Percentiles rank a stretch among this genome's conserved stretches.
These are phyloP conservation scores for Microascus cirrosus DNA, from an alignment of 2,329 filamentous ascomycete species.

Conservation along the genomic window DNA sequence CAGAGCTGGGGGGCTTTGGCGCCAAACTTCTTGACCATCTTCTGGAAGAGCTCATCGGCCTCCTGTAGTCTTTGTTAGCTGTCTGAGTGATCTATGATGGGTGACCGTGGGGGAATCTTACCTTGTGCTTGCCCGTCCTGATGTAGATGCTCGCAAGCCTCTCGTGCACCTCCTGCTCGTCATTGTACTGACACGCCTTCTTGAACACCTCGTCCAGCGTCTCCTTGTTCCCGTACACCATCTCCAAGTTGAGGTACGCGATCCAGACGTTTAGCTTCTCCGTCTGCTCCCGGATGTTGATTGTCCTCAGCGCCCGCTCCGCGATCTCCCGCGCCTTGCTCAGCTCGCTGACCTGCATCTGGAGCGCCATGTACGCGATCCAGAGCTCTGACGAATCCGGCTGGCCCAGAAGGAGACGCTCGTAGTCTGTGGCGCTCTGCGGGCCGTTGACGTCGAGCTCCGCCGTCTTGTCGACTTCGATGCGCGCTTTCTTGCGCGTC, in stretches of 20 bases:
- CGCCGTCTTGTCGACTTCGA: slow-evolving; percentile 82
- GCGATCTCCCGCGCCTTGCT: slow-evolving; percentile 81
- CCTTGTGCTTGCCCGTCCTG: slow-evolving; percentile 72
- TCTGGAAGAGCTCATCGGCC: slow-evolving; percentile 80
- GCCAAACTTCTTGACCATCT: slow-evolving; percentile 81
- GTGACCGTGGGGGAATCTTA: slow-evolving; percentile 33
- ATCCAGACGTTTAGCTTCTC: slow-evolving; percentile 97
- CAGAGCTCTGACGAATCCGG: slow-evolving; percentile 89
- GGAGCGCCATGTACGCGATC: slow-evolving; percentile 98
- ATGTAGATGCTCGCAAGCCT: slow-evolving; percentile 91
- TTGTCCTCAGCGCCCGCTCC: slow-evolving; percentile 80
- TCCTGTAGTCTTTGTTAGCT: slow-evolving; percentile 44
- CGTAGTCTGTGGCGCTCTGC: slow-evolving; percentile 83
- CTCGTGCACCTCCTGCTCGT: slow-evolving; percentile 80
- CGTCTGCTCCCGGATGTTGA: slow-evolving; percentile 79
- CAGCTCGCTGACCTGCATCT: slow-evolving; percentile 83
- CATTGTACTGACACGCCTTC: slow-evolving; percentile 87
- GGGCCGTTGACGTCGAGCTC: slow-evolving; percentile 83
- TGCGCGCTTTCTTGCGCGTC: slow-evolving; percentile 61
- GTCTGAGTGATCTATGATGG: not conserved
- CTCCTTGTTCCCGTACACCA: slow-evolving; percentile 76
- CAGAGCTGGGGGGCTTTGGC: slow-evolving; percentile 70
- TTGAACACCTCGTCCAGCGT: slow-evolving; percentile 79
- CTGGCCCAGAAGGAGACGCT: slow-evolving; percentile 81
- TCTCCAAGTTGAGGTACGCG: slow-evolving; percentile 87